phyloP scores from a whole-genome alignment of 805 yeast species.

The Priceomyces medius region DNA sequence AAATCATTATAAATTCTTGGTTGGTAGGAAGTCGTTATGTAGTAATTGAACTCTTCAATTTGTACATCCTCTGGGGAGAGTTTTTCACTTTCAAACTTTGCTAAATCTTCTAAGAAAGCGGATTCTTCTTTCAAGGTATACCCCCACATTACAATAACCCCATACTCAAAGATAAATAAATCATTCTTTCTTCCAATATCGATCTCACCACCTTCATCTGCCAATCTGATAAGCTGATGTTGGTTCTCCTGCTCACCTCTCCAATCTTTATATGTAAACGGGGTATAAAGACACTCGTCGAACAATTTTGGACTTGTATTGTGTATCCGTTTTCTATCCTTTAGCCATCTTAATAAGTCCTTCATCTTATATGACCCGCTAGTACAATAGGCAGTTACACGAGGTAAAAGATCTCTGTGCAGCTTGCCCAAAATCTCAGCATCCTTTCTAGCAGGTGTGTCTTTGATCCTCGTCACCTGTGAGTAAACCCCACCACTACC shows the following conservation, averaged over 20 bases:
- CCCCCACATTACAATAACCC: conserved; percentile 98
- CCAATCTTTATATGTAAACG: conserved; percentile 82
- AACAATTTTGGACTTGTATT: conserved; percentile 83
- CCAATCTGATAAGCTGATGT: conserved; percentile 58
- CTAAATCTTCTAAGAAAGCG: conserved; percentile 77
- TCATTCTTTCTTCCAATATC: conserved; percentile 82
- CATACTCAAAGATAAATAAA: conserved; percentile 88
- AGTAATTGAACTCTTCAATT: conserved; percentile 91
- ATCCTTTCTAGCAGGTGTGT: conserved; percentile 85
- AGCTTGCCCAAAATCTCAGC: conserved; percentile 90
- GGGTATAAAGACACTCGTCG: conserved; percentile 94
- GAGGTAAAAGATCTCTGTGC: conserved; percentile 78
- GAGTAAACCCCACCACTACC: conserved; percentile 62
- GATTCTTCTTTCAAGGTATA: conserved; percentile 80
- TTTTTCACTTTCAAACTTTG: conserved; percentile 90
- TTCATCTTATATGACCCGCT: conserved; percentile 90
- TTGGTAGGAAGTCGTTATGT: conserved; percentile 89
- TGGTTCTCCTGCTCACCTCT: conserved; percentile 38
- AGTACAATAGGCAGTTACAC: conserved; percentile 96
- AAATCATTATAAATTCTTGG: conserved; percentile 96
- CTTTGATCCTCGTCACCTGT: conserved; percentile 80
- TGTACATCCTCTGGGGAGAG: conserved; percentile 90
- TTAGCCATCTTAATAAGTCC: conserved; percentile 80
- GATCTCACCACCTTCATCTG: conserved; percentile 94
- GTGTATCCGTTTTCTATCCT: conserved; percentile 69